These are phyloP conservation scores for Geotrichum ghanense DNA, from an alignment of 805 yeast genomes.

Conservation along the genomic window DNA sequence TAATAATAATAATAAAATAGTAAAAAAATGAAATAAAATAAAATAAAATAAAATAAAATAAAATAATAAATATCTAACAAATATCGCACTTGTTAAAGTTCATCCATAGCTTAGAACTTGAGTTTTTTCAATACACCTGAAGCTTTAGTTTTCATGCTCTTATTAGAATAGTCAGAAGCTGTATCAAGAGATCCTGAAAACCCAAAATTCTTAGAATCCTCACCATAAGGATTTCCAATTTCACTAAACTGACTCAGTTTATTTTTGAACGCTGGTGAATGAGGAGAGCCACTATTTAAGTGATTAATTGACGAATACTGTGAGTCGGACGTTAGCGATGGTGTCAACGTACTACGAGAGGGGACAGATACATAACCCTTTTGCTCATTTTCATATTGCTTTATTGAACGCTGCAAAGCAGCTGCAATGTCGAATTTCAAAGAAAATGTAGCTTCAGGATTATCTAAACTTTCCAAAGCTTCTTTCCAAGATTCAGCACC, in stretches of 20 bases:
- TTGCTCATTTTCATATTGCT: background rate
- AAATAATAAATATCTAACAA: conserved; percentile 13
- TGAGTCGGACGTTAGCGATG: background rate
- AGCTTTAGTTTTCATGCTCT: background rate
- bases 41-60: background rate
- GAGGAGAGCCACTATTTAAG: background rate
- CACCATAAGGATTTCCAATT: background rate
- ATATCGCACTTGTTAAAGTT: too few relatives aligned
- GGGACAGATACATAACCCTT: background rate
- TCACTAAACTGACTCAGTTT: background rate
- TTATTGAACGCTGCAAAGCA: background rate
- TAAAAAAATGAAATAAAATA: conserved; percentile 2
- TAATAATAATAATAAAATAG: conserved; percentile 2
- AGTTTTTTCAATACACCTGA: background rate
- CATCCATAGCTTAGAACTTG: background rate
- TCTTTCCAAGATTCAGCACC: background rate
- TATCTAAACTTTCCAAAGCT: background rate
- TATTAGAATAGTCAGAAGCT: background rate
- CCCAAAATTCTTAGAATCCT: background rate
- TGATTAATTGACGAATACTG: background rate
- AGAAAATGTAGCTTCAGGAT: conserved; percentile 1
- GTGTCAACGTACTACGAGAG: background rate
- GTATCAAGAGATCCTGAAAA: background rate
- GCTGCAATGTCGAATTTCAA: background rate
- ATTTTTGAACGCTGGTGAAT: background rate